phyloP scores from a whole-genome alignment of 345 rosid genomes.

The Schrenkiella parvula region DNA sequence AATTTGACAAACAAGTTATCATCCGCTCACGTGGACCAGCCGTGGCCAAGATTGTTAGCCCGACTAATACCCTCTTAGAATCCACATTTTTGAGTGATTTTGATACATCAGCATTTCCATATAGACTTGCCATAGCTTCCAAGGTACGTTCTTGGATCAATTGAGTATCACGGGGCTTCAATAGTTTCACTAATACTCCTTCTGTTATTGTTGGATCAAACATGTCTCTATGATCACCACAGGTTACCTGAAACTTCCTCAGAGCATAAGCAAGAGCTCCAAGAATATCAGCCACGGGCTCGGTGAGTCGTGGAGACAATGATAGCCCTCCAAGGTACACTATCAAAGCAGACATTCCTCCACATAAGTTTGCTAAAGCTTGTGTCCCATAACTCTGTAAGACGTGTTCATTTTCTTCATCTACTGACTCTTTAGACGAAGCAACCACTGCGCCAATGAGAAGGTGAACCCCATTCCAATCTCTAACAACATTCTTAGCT shows the following conservation, averaged over 20 bases:
- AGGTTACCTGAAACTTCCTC: constrained; percentile 52
- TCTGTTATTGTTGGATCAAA: constrained; percentile 62
- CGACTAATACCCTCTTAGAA: constrained; percentile 65
- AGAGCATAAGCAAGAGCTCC: constrained; percentile 87
- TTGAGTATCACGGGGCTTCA: constrained; percentile 66
- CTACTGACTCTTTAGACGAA: constrained; percentile 75
- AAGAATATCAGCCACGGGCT: constrained; percentile 70
- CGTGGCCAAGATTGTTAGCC: constrained; percentile 61
- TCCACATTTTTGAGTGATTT: constrained; percentile 54
- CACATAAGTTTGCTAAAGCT: constrained; percentile 72
- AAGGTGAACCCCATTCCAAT: constrained; percentile 61
- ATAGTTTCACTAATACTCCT: constrained; percentile 47
- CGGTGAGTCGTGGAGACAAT: constrained; percentile 63
- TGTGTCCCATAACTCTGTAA: constrained; percentile 67
- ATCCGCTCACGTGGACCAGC: constrained; percentile 55
- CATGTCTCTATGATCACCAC: constrained; percentile 37
- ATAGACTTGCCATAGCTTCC: constrained; percentile 88
- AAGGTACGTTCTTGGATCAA: constrained; percentile 75
- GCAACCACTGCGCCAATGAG: constrained; percentile 77
- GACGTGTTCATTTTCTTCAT: constrained; percentile 53
- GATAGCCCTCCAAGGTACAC: constrained; percentile 64
- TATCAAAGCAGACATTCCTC: constrained; percentile 70
- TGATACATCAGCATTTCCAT: constrained; percentile 53
- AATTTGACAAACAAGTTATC: constrained; percentile 52
- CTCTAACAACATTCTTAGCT: constrained; percentile 57